Evolutionary conservation across 1,139 yeast genomes (phyloP).

Genomic region (Zygoascus sp.): DNA sequence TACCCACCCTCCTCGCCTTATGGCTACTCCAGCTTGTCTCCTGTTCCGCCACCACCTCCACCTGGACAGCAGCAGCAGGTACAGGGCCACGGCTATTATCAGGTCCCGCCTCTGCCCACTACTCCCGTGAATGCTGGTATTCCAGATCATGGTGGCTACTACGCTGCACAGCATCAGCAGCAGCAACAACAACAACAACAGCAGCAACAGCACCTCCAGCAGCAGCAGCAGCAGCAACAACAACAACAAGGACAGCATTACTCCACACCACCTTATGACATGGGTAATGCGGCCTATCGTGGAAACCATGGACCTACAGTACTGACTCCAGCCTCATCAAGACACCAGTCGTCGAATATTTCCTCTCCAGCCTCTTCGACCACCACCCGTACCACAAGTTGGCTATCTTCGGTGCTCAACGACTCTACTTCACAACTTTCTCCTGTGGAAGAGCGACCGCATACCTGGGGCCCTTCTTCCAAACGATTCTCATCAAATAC

Average conservation of each 20-base stretch:
- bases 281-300: background rate
- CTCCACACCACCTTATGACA: conserved; percentile 6
- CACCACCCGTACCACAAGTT: conserved; percentile 26
- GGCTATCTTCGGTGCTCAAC: conserved; percentile 26
- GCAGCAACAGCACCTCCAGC: conserved; percentile 12
- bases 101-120: conserved; percentile 16
- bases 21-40: conserved; percentile 16
- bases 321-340: conserved; percentile 23
- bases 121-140: conserved; percentile 16
- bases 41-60: conserved; percentile 22
- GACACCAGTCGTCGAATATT: conserved; percentile 24
- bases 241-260: conserved; percentile 7
- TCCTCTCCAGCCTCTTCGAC: conserved; percentile 27
- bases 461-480: conserved; percentile 33
- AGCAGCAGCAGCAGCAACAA: conserved; percentile 11
- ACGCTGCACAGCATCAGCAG: conserved; percentile 11
- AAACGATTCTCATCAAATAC: conserved; percentile 26
- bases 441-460: conserved; percentile 30
- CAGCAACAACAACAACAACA: conserved; percentile 8
- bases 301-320: background rate
- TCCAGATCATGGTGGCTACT: conserved; percentile 6
- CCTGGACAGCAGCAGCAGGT: conserved; percentile 3
- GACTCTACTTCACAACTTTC: conserved; percentile 13
- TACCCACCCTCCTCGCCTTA: conserved; percentile 11
- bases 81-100: conserved; percentile 1